Evolutionary conservation across 495 filamentous ascomycete species (phyloP).

Genomic region (Elasticomyces elasticus): DNA sequence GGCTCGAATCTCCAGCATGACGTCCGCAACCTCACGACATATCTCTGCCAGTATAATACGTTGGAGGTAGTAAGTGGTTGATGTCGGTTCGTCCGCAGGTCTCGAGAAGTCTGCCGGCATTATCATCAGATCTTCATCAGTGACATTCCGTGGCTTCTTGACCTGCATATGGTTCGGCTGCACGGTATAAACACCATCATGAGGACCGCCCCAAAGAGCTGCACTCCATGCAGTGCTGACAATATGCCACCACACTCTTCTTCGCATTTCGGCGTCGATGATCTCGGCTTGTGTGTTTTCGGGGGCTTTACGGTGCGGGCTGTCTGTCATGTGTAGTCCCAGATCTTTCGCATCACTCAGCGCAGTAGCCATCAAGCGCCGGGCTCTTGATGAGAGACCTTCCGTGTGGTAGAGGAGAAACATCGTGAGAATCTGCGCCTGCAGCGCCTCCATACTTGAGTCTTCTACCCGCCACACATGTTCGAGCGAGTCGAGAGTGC

Average conservation of each 20-base stretch:
- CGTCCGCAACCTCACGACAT: slow-evolving; percentile 38
- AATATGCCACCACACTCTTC: slow-evolving; percentile 44
- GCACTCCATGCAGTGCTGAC: slow-evolving; percentile 37
- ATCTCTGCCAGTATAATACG: slow-evolving; percentile 35
- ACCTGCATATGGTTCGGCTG: slow-evolving; percentile 39
- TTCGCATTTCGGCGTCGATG: slow-evolving; percentile 24
- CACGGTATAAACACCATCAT: slow-evolving; percentile 41
- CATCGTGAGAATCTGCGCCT: slow-evolving; percentile 6
- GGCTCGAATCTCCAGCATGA: slow-evolving; percentile 28
- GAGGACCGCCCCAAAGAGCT: slow-evolving; percentile 33
- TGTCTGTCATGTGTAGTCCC: slow-evolving; percentile 40
- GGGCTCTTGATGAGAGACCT: slow-evolving; percentile 6
- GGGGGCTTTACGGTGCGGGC: background rate
- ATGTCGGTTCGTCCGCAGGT: slow-evolving; percentile 27
- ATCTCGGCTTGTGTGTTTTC: slow-evolving; percentile 16
- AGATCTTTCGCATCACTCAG: slow-evolving; percentile 9
- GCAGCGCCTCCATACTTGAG: slow-evolving; percentile 9
- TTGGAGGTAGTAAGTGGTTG: slow-evolving; percentile 38
- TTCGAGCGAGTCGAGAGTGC: slow-evolving; percentile 3
- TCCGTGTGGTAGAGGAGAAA: slow-evolving; percentile 17
- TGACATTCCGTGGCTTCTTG: slow-evolving; percentile 29
- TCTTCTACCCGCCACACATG: slow-evolving; percentile 1
- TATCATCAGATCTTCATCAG: slow-evolving; percentile 22
- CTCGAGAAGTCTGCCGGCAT: slow-evolving; percentile 9
- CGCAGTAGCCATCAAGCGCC: slow-evolving; percentile 1